Conservation (phyloP, 2,329 filamentous ascomycete species). For the Cryphonectria parasitica region DNA sequence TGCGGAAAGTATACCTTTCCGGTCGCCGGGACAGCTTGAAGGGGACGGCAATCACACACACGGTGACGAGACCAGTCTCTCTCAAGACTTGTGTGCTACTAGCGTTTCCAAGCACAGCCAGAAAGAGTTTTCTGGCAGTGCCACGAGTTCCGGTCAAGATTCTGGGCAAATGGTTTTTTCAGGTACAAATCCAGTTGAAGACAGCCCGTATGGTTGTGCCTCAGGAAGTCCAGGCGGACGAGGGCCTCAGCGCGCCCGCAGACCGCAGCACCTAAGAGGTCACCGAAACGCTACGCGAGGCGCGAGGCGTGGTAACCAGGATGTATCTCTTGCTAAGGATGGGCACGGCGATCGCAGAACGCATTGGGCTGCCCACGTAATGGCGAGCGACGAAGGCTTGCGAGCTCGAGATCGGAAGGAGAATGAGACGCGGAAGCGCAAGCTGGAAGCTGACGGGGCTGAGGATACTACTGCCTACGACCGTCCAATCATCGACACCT, state of each 20-base stretch:
- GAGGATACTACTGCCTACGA: background rate
- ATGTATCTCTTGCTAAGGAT: background rate
- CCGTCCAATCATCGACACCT: constrained; percentile 3
- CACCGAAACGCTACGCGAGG: background rate
- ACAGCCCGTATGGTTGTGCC: background rate
- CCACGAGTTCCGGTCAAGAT: background rate
- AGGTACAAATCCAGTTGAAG: background rate
- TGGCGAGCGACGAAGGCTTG: background rate
- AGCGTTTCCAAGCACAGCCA: background rate
- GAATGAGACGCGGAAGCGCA: background rate
- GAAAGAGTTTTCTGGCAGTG: background rate
- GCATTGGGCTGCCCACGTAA: background rate
- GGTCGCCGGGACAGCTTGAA: background rate
- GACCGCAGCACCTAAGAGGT: background rate
- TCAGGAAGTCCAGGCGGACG: background rate
- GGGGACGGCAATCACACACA: background rate
- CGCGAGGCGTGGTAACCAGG: background rate
- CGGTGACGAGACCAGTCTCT: background rate
- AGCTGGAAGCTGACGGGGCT: constrained; percentile 1
- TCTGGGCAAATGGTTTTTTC: background rate
- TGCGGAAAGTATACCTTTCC: background rate
- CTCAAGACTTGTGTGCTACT: background rate
- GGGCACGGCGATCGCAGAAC: background rate
- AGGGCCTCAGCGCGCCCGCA: background rate
- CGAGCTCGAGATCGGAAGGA: background rate